Evolutionary conservation across 2,329 filamentous ascomycete species (phyloP), one percentile per base, ranked within the genome.

Genomic region (Zalaria obscura): DNA sequence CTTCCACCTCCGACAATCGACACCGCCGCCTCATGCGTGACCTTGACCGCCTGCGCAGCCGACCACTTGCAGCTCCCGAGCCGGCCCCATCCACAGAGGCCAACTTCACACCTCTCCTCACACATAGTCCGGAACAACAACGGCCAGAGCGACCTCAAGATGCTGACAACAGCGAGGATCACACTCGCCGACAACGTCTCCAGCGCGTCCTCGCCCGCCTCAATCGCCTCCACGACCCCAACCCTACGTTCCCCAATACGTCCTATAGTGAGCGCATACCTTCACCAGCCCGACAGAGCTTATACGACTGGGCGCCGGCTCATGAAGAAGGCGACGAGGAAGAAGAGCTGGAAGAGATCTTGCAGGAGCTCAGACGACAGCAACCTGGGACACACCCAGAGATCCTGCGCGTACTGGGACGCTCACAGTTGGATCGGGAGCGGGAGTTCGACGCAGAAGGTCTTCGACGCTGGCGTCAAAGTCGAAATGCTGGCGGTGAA

Each of bases 241-340:
- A 6, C 36, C 18, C 18, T 18, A 18, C 47, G 10, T 44, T 47
- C 5, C 35, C 33, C 46, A 26, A 37, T 44, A 28, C 49, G 33
- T 66, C 69, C 35, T 77, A 77, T 50, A 68, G 73, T 44, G 66
- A 71, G 47, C 67, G 68, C 39, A 62, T 69, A 5, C 69, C 56
- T 26, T 53, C 53, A n/a, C 54, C 73, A 11, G 67, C 65, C 49
- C 57, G 66, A 46, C 72, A 75, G 50, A 68, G 62, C 41, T 58
- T 77, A 35, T 77, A 78, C 56, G 73, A 76, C 54, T 78, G 75
- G 75, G 72, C 73, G 29, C 73, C 73, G 6, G 64, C 64, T 5
- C 59, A 62, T 29, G 60, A 52, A n/a, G 54, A 51, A 33, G 52
- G 60, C 39, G 47, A 45, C 6, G 57, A 62, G 40, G 54, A 55